Conservation (phyloP, 2,329 filamentous ascomycete species). For the Lasiodiplodia hormozganensis region DNA sequence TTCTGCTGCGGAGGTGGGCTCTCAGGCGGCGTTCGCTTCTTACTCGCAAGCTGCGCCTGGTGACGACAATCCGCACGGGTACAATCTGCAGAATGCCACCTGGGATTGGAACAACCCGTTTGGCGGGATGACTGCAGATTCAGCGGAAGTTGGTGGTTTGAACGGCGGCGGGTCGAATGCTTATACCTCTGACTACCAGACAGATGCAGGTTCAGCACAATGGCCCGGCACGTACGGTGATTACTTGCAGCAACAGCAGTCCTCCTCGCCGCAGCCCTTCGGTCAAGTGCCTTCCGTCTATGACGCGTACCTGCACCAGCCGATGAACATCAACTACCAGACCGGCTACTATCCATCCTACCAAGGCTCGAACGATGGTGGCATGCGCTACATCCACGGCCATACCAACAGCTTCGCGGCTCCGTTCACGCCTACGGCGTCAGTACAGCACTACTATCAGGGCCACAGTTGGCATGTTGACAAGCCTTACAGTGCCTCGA, state of each 20-base stretch:
- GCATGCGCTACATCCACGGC: conserved; percentile 6
- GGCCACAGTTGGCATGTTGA: conserved; percentile 28
- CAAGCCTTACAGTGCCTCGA: conserved; percentile 22
- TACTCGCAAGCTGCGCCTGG: not conserved
- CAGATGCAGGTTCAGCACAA: not conserved
- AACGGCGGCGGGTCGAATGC: not conserved
- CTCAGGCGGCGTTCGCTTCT: not conserved
- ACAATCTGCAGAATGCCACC: conserved; percentile 15
- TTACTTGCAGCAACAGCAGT: not conserved
- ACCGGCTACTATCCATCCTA: conserved; percentile 7
- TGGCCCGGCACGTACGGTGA: not conserved
- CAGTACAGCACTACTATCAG: conserved; percentile 8
- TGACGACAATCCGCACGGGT: not conserved
- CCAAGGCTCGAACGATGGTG: not conserved
- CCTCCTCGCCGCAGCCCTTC: not conserved
- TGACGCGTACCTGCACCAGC: not conserved
- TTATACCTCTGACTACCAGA: not conserved
- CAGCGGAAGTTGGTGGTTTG: not conserved
- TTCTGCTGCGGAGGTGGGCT: not conserved
- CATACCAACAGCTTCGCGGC: conserved; percentile 16
- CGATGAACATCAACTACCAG: not conserved
- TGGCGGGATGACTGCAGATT: not conserved
- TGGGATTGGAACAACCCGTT: conserved; percentile 22
- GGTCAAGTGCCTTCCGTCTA: not conserved
- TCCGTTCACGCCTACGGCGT: conserved; percentile 6